Evolutionary conservation across 2,329 filamentous ascomycete species (phyloP).

Genomic region (Phyllosticta ampelicida): DNA sequence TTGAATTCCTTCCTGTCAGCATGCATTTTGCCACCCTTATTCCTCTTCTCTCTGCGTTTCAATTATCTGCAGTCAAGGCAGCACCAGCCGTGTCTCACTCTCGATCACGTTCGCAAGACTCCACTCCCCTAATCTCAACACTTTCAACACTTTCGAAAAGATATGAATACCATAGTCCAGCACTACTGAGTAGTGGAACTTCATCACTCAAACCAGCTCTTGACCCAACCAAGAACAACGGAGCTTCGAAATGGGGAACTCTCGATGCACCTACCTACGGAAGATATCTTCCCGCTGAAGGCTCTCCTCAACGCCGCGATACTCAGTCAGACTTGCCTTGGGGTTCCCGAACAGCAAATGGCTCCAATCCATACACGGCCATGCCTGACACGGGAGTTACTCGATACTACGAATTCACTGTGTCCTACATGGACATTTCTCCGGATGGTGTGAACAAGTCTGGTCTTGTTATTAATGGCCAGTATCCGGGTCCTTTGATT

Average conservation of each 20-base stretch:
- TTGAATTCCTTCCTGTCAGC: background rate
- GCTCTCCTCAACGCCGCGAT: background rate
- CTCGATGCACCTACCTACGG: background rate
- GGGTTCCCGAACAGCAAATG: background rate
- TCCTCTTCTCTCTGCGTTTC: background rate
- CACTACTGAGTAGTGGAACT: background rate
- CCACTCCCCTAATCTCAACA: background rate
- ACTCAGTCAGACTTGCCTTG: background rate
- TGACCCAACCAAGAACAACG: background rate
- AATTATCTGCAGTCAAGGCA: background rate
- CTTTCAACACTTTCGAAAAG: background rate
- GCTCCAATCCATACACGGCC: conserved; percentile 1
- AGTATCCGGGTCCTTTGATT: conserved; percentile 23
- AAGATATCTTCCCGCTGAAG: background rate
- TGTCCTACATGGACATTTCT: conserved; percentile 6
- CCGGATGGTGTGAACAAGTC: conserved; percentile 21
- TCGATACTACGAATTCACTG: conserved; percentile 10
- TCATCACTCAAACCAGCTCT: background rate
- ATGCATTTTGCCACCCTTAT: background rate
- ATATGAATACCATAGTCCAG: background rate
- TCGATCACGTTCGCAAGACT: background rate
- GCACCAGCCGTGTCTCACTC: background rate
- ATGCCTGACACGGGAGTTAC: conserved; percentile 2
- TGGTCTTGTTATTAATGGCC: conserved; percentile 21
- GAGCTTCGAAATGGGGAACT: background rate